Base-by-base conservation (phyloP, 805 yeast species). In the Phaffomyces thermotolerans region DNA sequence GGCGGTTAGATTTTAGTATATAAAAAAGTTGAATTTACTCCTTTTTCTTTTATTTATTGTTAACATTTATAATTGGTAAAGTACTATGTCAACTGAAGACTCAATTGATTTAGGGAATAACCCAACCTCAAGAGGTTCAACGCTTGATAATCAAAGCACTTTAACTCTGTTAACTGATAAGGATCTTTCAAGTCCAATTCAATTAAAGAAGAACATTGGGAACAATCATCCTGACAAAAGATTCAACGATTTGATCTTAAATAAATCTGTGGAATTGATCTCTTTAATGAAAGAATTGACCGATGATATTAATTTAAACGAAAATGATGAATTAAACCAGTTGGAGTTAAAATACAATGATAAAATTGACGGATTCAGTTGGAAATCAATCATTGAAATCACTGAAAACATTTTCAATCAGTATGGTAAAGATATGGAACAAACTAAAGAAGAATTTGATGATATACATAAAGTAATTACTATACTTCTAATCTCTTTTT, bases 391-490 rank as follows among this genome's bases (percentile, higher is more conserved):
- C 5, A 42, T 53, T 23, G 52, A 48, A 8, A 29, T 42, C 3
- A 31, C 51, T 3, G 59, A 54, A 35, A 37, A 33, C 25, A 32
- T 50, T 22, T 54, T 53, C 34, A 39, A 45, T 34, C 56, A 54
- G 6, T 54, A 57, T 36, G 42, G 56, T 5, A 24, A 37, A 9
- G 34, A 48, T 4, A 54, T 57, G 60, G 57, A 52, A 22, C 33
- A 37, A 3, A 39, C 53, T 15, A 53, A 51, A 4, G 46, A 46
- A 33, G 57, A 54, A 12, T 53, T 53, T 41, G 60, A 54, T 10
- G 49, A 44, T 3, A 34, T 53, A 20, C 53, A 51, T 36, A 54
- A 48, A 29, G 58, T 54, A 45, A 6, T 30, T 8, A 13, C 4
- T 10, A 27, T 30, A 30, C 33, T 17, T 13, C 9, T n/a, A 30